Base-by-base conservation (phyloP, 805 yeast species). In the fission yeast (Schizosaccharomyces pombe) region DNA sequence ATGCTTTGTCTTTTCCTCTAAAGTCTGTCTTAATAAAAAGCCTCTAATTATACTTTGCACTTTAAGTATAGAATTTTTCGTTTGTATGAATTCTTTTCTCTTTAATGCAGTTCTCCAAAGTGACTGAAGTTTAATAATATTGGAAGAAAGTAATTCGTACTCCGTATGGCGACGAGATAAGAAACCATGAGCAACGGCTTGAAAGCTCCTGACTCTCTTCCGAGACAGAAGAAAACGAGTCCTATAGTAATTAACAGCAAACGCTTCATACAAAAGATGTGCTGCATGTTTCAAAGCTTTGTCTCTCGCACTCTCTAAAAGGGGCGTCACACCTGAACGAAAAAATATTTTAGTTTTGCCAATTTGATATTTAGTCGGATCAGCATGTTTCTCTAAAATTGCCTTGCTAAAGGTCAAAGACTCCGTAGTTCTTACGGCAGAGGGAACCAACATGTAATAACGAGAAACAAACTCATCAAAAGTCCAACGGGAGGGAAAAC, bases 401-500 rank as follows among this genome's bases (percentile, higher is more conserved):
- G 72, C 69, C 61, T 89, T 71, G 57, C 89, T 83, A 82, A 71
- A n/a, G 68, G 76, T 57, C 75, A 74, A 24, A 80, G 72, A 66
- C 6, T 61, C 62, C 3, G 72, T 71, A 54, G 71, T 69, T 79
- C 93, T 82, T 57, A 76, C 75, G 39, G 71, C 69, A 0, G 95
- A 81, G 43, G 79, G 76, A 43, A 86, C 78, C 57, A 89, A 72
- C 63, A 87, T 79, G 63, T 85, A 89, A 65, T 86, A 89, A 63
- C 95, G 77, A 58, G 79, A 76, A 19, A 86, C 94, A 71, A 89
- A 89, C 64, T 91, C 97, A 54, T 80, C 86, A 64, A 85, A 91
- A 1, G 94, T 78, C 86, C 95, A 85, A 64, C 96, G 75, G 0
- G 95, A 82, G 16, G 98, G 98, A 75, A 87, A 89, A 43, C 98